A percentile compares a stretch with the other conserved stretches of the same genome.
Conservation (phyloP, 345 rosid species). For the Gossypium longicalyx region DNA sequence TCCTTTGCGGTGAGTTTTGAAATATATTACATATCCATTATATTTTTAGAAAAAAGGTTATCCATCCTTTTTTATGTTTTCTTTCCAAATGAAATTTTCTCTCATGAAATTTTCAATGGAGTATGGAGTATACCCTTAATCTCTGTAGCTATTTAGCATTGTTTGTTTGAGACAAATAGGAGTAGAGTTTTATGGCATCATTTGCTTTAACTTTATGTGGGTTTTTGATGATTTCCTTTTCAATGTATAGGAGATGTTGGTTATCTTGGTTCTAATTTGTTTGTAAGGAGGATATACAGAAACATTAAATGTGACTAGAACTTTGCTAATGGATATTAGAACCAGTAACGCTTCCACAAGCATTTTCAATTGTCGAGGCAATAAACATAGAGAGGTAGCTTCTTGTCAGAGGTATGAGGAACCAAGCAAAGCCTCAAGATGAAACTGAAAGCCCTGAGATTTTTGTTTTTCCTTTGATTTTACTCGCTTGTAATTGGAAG, state of each 20-base stretch:
- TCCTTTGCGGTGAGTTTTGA: neutral
- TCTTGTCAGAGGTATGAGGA: neutral
- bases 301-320: conserved; percentile 90
- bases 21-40: neutral
- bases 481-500: conserved; percentile 39
- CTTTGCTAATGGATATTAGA: neutral
- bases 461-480: conserved; percentile 16
- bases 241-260: conserved; percentile 76
- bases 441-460: conserved; percentile 25
- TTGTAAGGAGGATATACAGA: conserved; percentile 24
- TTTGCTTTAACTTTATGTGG: neutral
- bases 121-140: too few species aligned
- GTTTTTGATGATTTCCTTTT: neutral
- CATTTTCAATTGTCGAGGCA: conserved; percentile 24
- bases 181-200: neutral
- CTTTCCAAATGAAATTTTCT: neutral
- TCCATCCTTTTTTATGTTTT: neutral
- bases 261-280: conserved; percentile 65
- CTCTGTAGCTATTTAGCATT: neutral
- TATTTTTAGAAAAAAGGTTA: neutral
- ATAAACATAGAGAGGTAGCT: conserved; percentile 30
- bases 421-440: conserved; percentile 9
- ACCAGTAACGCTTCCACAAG: conserved; percentile 27
- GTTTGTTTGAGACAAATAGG: neutral
- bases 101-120: neutral